Evolutionary conservation across 495 filamentous ascomycete genomes (phyloP), one percentile per base, ranked within the genome.

Genomic region (Lentithecium fluviatile): DNA sequence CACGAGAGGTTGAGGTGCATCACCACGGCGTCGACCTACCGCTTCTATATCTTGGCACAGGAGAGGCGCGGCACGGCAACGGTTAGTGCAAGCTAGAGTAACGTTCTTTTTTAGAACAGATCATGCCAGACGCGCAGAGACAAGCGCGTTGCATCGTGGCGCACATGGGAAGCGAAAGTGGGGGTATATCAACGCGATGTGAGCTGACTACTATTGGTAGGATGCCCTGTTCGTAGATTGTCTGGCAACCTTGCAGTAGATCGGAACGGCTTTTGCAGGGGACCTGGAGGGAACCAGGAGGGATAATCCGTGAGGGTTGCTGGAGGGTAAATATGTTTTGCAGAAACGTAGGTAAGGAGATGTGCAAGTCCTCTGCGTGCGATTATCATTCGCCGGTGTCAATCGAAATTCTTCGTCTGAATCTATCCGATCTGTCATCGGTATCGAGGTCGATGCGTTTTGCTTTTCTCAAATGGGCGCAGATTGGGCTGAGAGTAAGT

Each of bases 1-100:
- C 23, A 36, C 19, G 4, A 32, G 55, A 23, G 12, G 45, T 20
- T 37, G 2, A 38, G 45, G 17, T 62, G 59, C 59, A 45, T 55
- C 34, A 11, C 8, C 19, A 32, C 38, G 43, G 59, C 51, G 19
- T 55, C 59, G 38, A 40, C 51, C 51, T 62, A 55, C 59, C 59
- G 2, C 12, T 62, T 62, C 32, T 1, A 56, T 20, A n/a, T 21
- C 52, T 62, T 49, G 51, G 50, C 59, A 62, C 51, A 62, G 40
- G 19, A 47, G 17, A 51, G 46, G 49, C 50, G 58, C 40, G 40
- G 40, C 40, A 13, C 40, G 40, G 40, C 26, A 47, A 48, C 49
- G 26, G 59, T 29, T 17, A 20, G 20, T 11, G 24, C 20, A 8
- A 24, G 13, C 40, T 60, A 37, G 38, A 45, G 37, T 38, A n/a